A percentile compares a stretch with the other conserved stretches of the same genome.
phyloP scores from a whole-genome alignment of 495 filamentous ascomycete species.

The Tricharina praecox region DNA sequence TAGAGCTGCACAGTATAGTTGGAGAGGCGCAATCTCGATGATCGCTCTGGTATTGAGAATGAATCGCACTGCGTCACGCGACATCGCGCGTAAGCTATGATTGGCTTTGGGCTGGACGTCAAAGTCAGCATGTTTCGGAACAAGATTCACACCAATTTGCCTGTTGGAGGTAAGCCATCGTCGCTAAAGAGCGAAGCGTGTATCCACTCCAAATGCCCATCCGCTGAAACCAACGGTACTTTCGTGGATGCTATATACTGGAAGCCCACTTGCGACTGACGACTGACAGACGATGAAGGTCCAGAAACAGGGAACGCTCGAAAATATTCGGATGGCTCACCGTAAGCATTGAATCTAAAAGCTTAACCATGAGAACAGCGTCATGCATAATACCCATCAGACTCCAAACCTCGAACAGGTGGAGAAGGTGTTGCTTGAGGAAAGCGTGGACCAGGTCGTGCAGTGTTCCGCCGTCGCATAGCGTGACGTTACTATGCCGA shows the following conservation, averaged over 20 bases:
- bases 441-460: conserved; percentile 2
- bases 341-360: not conserved
- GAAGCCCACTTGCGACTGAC: too few species aligned
- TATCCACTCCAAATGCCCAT: too few species aligned
- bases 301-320: too few species aligned
- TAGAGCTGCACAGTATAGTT: conserved; percentile 25
- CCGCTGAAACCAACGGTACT: too few species aligned
- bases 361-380: not conserved
- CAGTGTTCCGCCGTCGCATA: conserved; percentile 18
- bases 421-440: conserved; percentile 14
- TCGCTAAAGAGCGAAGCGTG: too few species aligned
- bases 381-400: conserved; percentile 13
- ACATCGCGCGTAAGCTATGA: not conserved
- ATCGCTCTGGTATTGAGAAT: conserved; percentile 24
- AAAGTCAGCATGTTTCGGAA: not conserved
- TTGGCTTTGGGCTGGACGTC: not conserved
- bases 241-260: too few species aligned
- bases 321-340: too few species aligned
- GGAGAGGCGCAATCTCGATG: too few species aligned
- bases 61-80: conserved; percentile 12
- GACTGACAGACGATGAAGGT: too few species aligned
- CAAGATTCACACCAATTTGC: too few species aligned
- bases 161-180: too few species aligned
- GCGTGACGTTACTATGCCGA: conserved; percentile 17
- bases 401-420: conserved; percentile 19